phyloP scores from a whole-genome alignment of 148 eudicot genomes.

The Rhododendron ovatum region DNA sequence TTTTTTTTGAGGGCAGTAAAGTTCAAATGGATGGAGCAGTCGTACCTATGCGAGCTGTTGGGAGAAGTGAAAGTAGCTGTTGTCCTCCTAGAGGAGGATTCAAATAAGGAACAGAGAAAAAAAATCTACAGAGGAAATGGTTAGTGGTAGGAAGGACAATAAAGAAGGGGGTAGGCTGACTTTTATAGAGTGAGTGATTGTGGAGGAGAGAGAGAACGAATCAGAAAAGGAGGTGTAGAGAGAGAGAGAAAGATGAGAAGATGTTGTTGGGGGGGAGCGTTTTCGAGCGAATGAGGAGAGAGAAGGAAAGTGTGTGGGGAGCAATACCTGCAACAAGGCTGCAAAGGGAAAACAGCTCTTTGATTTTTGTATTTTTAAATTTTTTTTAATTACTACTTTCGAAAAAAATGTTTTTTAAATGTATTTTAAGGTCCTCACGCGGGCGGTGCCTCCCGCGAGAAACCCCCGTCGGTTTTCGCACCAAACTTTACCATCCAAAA shows the following conservation, averaged over 20 bases:
- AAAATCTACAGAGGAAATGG: background rate
- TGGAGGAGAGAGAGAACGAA: slow-evolving; percentile 2
- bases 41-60: background rate
- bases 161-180: background rate
- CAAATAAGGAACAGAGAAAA: background rate
- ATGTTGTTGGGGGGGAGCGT: background rate
- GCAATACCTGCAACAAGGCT: slow-evolving; percentile 3
- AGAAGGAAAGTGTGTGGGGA: background rate
- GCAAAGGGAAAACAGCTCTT: background rate
- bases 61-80: background rate
- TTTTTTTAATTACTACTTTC: background rate
- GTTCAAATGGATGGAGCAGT: background rate
- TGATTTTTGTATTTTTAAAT: background rate
- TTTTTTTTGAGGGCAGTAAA: background rate
- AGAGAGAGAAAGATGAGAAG: background rate
- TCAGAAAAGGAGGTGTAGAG: background rate
- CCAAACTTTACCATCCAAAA: background rate
- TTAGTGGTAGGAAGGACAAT: background rate
- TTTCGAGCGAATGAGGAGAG: background rate
- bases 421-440: background rate
- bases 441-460: slow-evolving; percentile 30
- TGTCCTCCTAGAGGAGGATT: slow-evolving; percentile 1
- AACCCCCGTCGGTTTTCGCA: slow-evolving; percentile 21
- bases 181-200: background rate
- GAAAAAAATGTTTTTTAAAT: background rate